These are phyloP conservation scores for Xenoacremonium recifei DNA, from an alignment of 2,329 filamentous ascomycete species.

Conservation along the genomic window DNA sequence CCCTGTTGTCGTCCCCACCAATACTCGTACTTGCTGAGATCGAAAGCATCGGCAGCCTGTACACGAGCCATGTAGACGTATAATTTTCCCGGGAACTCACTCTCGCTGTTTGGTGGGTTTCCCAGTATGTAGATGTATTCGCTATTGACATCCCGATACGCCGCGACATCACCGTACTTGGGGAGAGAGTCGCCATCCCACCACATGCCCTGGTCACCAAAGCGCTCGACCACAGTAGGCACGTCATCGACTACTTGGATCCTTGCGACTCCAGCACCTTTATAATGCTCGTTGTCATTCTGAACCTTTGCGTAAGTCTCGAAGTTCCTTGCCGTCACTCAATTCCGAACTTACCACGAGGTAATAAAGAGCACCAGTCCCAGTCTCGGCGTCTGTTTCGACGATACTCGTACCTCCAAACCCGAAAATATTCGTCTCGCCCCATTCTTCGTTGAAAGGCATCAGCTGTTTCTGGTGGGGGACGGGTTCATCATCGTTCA, in stretches of 20 bases:
- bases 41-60: constrained; percentile 32
- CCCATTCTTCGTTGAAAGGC: constrained; percentile 35
- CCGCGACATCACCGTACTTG: constrained; percentile 37
- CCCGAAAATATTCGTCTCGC: constrained; percentile 32
- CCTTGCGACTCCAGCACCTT: constrained; percentile 36
- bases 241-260: constrained; percentile 31
- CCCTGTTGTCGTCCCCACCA: constrained; percentile 38
- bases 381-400: constrained; percentile 28
- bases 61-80: constrained; percentile 39
- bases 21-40: constrained; percentile 37
- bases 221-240: constrained; percentile 34
- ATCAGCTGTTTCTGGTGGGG: constrained; percentile 35
- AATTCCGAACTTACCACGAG: constrained; percentile 35
- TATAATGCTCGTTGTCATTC: constrained; percentile 32
- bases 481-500: constrained; percentile 29
- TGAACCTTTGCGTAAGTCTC: constrained; percentile 3
- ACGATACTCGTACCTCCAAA: constrained; percentile 41
- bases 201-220: constrained; percentile 29
- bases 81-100: constrained; percentile 18
- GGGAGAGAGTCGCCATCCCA: constrained; percentile 30
- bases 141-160: constrained; percentile 36
- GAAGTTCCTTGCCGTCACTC: too few relatives aligned
- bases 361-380: constrained; percentile 33
- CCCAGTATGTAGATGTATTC: constrained; percentile 38
- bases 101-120: constrained; percentile 32